These are phyloP conservation scores for Wickerhamomyces pijperi DNA, from an alignment of 805 yeast species.

Conservation along the genomic window DNA sequence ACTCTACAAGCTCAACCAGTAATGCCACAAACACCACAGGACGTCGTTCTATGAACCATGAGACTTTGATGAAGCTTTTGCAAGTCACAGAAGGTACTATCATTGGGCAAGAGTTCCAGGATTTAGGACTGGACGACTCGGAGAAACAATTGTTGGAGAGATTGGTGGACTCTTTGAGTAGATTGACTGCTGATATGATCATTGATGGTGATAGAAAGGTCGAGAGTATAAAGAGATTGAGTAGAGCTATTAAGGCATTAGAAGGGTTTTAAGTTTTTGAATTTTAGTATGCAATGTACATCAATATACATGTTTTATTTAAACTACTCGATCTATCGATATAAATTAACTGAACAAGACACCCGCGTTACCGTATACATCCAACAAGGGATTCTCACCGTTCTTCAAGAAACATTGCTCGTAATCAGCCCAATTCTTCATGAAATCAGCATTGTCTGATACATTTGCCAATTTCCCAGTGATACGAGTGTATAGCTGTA, in stretches of 20 bases:
- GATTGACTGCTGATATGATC: slow-evolving; percentile 86
- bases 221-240: slow-evolving; percentile 70
- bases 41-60: slow-evolving; percentile 16
- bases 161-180: slow-evolving; percentile 73
- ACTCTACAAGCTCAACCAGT: background rate
- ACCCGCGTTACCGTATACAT: slow-evolving; percentile 64
- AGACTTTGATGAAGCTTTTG: slow-evolving; percentile 24
- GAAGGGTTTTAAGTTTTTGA: slow-evolving; percentile 70
- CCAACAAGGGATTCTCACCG: slow-evolving; percentile 81
- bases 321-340: too few relatives aligned
- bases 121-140: slow-evolving; percentile 58
- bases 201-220: slow-evolving; percentile 70
- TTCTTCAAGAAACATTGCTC: slow-evolving; percentile 56
- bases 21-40: background rate
- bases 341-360: slow-evolving; percentile 24
- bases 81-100: slow-evolving; percentile 30
- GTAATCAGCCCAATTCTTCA: slow-evolving; percentile 60
- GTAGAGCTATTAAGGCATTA: slow-evolving; percentile 71
- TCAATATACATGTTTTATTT: too few relatives aligned
- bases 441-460: slow-evolving; percentile 51
- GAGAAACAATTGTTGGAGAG: slow-evolving; percentile 77
- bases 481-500: slow-evolving; percentile 50
- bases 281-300: too few relatives aligned
- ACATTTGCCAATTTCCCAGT: slow-evolving; percentile 48
- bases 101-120: slow-evolving; percentile 52